These are phyloP conservation scores for Boletus mariae DNA, from an alignment of 1,284 basidiomycete genomes.

Conservation along the genomic window DNA sequence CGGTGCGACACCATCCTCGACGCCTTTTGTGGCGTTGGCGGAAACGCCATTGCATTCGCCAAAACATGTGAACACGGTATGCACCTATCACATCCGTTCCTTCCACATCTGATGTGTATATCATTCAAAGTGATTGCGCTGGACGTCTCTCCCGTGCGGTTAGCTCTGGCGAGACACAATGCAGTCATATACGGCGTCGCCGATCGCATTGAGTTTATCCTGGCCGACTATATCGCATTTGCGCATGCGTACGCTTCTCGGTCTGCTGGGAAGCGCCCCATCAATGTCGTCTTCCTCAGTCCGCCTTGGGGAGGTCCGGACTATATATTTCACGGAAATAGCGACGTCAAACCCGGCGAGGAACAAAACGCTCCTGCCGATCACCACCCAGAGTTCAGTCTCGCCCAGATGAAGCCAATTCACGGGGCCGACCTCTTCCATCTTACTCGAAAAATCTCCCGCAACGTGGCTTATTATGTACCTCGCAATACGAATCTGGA, in stretches of 20 bases:
- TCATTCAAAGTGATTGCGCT: conserved; percentile 76
- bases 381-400: conserved; percentile 58
- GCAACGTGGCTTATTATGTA: conserved; percentile 85
- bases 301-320: conserved; percentile 91
- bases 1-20: conserved; percentile 83
- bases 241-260: conserved; percentile 54
- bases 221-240: conserved; percentile 84
- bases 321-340: conserved; percentile 49
- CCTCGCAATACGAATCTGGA: conserved; percentile 79
- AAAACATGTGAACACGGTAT: conserved; percentile 87
- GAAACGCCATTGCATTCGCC: conserved; percentile 96
- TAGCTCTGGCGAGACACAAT: conserved; percentile 89
- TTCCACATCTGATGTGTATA: conserved; percentile 2
- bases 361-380: conserved; percentile 13
- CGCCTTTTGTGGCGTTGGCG: conserved; percentile 96
- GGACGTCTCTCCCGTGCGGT: conserved; percentile 79
- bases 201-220: conserved; percentile 90
- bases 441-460: conserved; percentile 66
- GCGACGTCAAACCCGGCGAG: conserved; percentile 12
- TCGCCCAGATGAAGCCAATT: conserved; percentile 74
- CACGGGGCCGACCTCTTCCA: conserved; percentile 79
- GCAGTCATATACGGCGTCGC: conserved; percentile 91
- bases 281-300: conserved; percentile 88
- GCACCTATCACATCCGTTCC: conserved; percentile 17
- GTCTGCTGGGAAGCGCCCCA: conserved; percentile 38